These are phyloP conservation scores for Cystofilobasidium bisporidii DNA, from an alignment of 768 basidiomycete species.

Conservation along the genomic window DNA sequence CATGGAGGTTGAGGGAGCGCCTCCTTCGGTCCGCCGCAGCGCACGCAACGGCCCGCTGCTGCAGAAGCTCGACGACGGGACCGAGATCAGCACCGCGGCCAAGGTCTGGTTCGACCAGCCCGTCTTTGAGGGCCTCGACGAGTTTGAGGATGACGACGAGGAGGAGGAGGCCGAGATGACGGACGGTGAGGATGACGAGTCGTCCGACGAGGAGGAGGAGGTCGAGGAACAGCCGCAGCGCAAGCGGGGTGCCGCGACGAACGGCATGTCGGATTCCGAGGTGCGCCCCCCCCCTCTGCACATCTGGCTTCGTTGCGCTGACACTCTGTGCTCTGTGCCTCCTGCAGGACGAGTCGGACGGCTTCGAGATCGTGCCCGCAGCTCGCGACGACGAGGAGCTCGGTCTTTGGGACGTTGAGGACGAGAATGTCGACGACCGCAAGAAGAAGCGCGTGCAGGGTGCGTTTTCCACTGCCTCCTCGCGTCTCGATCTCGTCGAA, in stretches of 20 bases:
- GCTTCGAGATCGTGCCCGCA: constrained; percentile 67
- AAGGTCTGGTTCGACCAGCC: constrained; percentile 95
- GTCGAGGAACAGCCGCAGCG: constrained; percentile 29
- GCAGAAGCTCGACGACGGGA: constrained; percentile 42
- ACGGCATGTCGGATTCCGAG: constrained; percentile 5
- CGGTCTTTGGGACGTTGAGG: constrained; percentile 71
- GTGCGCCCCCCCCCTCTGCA: too few species aligned
- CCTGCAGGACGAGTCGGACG: constrained; percentile 46
- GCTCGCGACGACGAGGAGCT: constrained; percentile 51
- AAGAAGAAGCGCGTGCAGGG: constrained; percentile 58
- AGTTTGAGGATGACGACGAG: constrained; percentile 43
- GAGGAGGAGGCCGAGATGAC: constrained; percentile 41
- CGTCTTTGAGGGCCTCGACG: constrained; percentile 59
- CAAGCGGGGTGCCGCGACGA: neutral
- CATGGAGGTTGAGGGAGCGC: neutral
- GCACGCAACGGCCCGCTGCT: constrained; percentile 25
- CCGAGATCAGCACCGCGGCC: constrained; percentile 47
- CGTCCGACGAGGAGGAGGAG: constrained; percentile 35
- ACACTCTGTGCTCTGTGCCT: neutral
- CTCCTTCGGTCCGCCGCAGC: constrained; percentile 28
- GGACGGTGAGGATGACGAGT: constrained; percentile 33
- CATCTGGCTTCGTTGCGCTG: neutral
- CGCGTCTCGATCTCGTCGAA: neutral
- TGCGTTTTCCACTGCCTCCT: constrained; percentile 39
- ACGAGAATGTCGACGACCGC: constrained; percentile 61